A percentile compares a stretch with the other conserved stretches of the same genome.
These are phyloP conservation scores for Phytomonas sp. DNA, from an alignment of 208 protist species.

Conservation along the genomic window DNA sequence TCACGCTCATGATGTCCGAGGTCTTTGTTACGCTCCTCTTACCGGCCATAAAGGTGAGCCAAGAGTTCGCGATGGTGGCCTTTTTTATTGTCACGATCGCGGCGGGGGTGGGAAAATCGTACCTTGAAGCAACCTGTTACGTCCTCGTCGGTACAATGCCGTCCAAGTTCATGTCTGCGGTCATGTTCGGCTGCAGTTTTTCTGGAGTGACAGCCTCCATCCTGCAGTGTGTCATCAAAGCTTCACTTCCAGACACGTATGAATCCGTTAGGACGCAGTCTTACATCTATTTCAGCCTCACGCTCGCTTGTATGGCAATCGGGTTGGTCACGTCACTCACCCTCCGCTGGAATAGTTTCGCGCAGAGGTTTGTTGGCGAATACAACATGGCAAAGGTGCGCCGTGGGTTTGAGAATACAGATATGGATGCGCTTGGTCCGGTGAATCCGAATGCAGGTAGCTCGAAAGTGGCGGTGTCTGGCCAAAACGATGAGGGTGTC, in stretches of 20 bases:
- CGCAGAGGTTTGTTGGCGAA: constrained; percentile 62
- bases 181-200: constrained; percentile 84
- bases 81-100: constrained; percentile 57
- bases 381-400: constrained; percentile 13
- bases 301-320: constrained; percentile 47
- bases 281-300: constrained; percentile 76
- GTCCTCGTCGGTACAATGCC: constrained; percentile 69
- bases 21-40: constrained; percentile 57
- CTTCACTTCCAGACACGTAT: constrained; percentile 42
- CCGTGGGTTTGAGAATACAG: neutral
- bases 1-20: constrained; percentile 60
- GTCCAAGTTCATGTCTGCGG: constrained; percentile 71
- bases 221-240: constrained; percentile 84
- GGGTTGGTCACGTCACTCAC: constrained; percentile 40
- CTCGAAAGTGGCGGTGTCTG: too few species aligned
- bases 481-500: too few species aligned
- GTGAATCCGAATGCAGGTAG: too few species aligned
- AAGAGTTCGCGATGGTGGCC: constrained; percentile 43
- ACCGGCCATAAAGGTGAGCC: constrained; percentile 29
- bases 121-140: constrained; percentile 81
- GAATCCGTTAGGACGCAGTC: constrained; percentile 30
- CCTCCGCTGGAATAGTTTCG: constrained; percentile 56
- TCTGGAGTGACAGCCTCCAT: constrained; percentile 56
- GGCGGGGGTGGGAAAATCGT: constrained; percentile 62
- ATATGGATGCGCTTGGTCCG: too few species aligned